Percentiles rank a stretch among this genome's conserved stretches.
phyloP scores from a whole-genome alignment of 768 basidiomycete species.

The Cystobasidium tubakii region DNA sequence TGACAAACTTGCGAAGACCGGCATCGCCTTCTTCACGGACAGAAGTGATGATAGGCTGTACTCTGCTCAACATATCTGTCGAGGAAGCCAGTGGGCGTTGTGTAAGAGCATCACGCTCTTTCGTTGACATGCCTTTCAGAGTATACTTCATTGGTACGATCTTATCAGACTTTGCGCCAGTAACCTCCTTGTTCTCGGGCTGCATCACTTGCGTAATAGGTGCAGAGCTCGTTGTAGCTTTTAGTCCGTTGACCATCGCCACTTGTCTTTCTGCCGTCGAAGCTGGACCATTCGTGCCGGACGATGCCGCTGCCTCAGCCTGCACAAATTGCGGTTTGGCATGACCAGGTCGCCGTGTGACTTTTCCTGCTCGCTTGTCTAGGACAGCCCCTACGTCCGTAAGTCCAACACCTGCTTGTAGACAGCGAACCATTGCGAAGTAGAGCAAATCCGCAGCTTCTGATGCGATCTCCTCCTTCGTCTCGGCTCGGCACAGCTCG shows the following conservation, averaged over 20 bases:
- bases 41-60: slow-evolving; percentile 84
- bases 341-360: slow-evolving; percentile 80
- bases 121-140: slow-evolving; percentile 43
- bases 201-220: slow-evolving; percentile 12
- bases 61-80: slow-evolving; percentile 82
- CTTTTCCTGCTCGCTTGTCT: slow-evolving; percentile 75
- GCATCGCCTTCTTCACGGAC: slow-evolving; percentile 77
- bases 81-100: slow-evolving; percentile 80
- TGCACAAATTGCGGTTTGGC: slow-evolving; percentile 67
- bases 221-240: slow-evolving; percentile 28
- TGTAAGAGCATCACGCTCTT: slow-evolving; percentile 65
- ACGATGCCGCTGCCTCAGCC: slow-evolving; percentile 12
- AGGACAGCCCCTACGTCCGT: slow-evolving; percentile 76
- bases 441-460: slow-evolving; percentile 94
- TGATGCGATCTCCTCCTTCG: slow-evolving; percentile 76
- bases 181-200: slow-evolving; percentile 5
- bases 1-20: slow-evolving; percentile 79
- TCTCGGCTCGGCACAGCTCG: slow-evolving; percentile 72
- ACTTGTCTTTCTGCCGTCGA: slow-evolving; percentile 19
- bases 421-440: slow-evolving; percentile 63
- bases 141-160: slow-evolving; percentile 34
- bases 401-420: slow-evolving; percentile 63
- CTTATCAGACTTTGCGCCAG: slow-evolving; percentile 2
- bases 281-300: slow-evolving; percentile 1
- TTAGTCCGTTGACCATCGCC: slow-evolving; percentile 13